Conservation (phyloP, 129 eudicot genomes). For the Centella asiatica region DNA sequence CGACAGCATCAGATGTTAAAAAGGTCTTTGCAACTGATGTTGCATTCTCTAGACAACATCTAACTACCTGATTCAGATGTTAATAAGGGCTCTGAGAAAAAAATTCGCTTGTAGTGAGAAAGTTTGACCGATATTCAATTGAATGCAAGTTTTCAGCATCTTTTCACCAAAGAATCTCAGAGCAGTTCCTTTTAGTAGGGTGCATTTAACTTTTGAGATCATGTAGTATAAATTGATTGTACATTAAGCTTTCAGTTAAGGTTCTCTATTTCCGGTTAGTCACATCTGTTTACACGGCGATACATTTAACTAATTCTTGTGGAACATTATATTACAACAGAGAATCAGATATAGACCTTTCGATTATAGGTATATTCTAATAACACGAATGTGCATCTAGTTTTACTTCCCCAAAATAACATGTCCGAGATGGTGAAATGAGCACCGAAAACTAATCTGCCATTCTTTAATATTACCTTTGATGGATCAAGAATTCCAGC, state of each 20-base stretch:
- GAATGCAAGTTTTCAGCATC: background rate
- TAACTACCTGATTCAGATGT: conserved; percentile 43
- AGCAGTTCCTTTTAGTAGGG: background rate
- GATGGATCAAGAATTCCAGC: conserved; percentile 82
- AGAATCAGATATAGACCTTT: too few relatives aligned
- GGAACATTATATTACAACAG: background rate
- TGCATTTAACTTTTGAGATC: background rate
- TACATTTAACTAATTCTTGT: background rate
- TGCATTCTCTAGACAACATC: conserved; percentile 91
- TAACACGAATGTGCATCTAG: background rate
- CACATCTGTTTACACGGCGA: background rate
- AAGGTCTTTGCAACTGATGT: conserved; percentile 88
- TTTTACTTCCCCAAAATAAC: background rate
- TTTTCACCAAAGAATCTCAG: background rate
- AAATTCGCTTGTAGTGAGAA: background rate
- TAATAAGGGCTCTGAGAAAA: background rate
- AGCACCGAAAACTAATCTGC: background rate
- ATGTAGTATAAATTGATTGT: background rate
- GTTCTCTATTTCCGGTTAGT: background rate
- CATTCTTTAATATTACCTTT: conserved; percentile 29
- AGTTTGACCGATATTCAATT: background rate
- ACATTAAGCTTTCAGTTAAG: background rate
- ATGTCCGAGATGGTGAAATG: background rate
- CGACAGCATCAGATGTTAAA: conserved; percentile 77
- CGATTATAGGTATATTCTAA: conserved; percentile 1